phyloP scores from a whole-genome alignment of 2,329 filamentous ascomycete species.

The Nothomitra cinnamomea region DNA sequence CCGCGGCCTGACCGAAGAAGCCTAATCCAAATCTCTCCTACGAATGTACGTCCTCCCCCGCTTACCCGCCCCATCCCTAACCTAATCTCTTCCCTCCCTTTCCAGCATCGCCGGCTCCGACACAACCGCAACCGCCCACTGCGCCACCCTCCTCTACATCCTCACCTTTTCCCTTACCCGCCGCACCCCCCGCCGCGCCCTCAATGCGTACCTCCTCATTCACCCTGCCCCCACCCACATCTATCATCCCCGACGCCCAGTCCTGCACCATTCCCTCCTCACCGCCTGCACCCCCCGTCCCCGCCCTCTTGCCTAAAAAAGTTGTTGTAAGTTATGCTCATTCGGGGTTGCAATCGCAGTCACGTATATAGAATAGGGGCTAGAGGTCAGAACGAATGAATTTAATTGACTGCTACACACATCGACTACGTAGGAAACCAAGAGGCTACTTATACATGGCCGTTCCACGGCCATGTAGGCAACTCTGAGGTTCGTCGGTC shows the following conservation, averaged over 20 bases:
- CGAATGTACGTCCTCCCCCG: background rate
- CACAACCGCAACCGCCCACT: constrained; percentile 43
- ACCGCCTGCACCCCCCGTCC: constrained; percentile 32
- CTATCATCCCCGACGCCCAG: constrained; percentile 10
- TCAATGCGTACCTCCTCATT: constrained; percentile 22
- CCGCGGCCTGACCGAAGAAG: background rate
- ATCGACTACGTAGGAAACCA: too few species aligned
- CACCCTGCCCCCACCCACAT: background rate
- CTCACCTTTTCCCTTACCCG: constrained; percentile 28
- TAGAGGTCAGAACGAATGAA: constrained; percentile 16
- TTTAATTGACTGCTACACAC: too few species aligned
- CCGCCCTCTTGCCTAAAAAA: constrained; percentile 32
- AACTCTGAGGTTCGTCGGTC: too few species aligned
- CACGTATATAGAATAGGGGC: constrained; percentile 53
- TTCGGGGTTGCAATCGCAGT: constrained; percentile 45
- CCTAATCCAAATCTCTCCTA: background rate
- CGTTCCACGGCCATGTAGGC: too few species aligned
- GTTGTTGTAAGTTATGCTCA: too few species aligned
- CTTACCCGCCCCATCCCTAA: background rate
- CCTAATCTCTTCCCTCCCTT: too few species aligned
- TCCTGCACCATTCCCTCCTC: constrained; percentile 21
- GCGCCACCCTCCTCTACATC: constrained; percentile 35
- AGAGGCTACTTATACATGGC: too few species aligned
- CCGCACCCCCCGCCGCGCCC: constrained; percentile 26
- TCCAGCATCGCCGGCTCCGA: constrained; percentile 32